A percentile compares a stretch with the other conserved stretches of the same genome.
Conservation (phyloP, 495 filamentous ascomycete species). For the Neurospora terricola region DNA sequence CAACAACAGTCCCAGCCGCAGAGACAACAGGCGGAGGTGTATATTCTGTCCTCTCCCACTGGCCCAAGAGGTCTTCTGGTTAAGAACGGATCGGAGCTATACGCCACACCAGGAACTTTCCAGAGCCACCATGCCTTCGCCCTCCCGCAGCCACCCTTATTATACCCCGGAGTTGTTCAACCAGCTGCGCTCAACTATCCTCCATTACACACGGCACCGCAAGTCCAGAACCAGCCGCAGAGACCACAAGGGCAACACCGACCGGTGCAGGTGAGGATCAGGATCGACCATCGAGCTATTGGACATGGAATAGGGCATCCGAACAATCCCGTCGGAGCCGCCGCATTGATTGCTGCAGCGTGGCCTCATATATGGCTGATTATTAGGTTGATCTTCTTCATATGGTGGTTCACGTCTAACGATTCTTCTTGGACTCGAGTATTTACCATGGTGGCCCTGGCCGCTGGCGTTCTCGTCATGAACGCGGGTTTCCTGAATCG, state of each 20-base stretch:
- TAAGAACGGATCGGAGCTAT: conserved; percentile 32
- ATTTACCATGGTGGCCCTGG: conserved; percentile 50
- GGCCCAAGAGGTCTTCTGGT: conserved; percentile 52
- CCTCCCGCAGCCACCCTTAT: not conserved
- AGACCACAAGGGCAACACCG: not conserved
- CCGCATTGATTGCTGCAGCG: conserved; percentile 37
- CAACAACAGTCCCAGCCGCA: conserved; percentile 13
- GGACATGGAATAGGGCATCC: conserved; percentile 16
- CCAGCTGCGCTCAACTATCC: conserved; percentile 1
- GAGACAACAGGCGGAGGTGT: conserved; percentile 34
- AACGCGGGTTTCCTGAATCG: conserved; percentile 55
- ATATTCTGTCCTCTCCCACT: conserved; percentile 50
- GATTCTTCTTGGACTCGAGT: conserved; percentile 59
- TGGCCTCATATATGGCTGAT: conserved; percentile 65
- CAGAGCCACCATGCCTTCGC: not conserved
- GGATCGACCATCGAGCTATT: not conserved
- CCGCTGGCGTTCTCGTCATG: conserved; percentile 50
- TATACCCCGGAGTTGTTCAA: not conserved
- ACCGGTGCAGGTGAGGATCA: not conserved
- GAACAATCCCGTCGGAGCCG: conserved; percentile 31
- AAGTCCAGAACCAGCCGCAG: not conserved
- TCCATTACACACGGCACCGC: not conserved
- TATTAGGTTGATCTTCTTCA: conserved; percentile 63
- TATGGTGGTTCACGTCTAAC: conserved; percentile 70
- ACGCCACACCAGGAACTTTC: conserved; percentile 27